Conservation (phyloP, 1,284 basidiomycete species). For the Ceratobasidium theobromae region DNA sequence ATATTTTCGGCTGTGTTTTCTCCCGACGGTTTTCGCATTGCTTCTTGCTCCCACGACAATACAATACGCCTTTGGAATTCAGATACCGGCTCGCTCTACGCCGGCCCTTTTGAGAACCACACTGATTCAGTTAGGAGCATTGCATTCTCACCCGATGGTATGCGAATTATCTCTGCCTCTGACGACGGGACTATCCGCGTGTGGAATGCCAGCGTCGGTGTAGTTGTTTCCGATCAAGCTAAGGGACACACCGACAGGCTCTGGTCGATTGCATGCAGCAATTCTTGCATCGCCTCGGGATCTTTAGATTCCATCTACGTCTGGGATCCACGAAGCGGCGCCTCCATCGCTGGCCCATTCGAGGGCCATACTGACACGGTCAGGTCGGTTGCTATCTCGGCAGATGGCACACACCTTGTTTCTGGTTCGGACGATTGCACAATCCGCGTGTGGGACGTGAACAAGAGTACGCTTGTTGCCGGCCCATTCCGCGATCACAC, state of each 20-base stretch:
- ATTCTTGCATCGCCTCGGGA: no score
- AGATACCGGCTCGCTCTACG: not conserved
- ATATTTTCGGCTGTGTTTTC: not conserved
- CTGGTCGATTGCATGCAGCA: not conserved
- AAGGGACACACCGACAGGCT: not conserved
- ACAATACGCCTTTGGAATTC: not conserved
- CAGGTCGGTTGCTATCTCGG: constrained; percentile 24
- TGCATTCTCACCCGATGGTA: constrained; percentile 32
- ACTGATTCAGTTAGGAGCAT: not conserved
- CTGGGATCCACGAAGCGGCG: no score
- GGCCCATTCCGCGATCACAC: no score
- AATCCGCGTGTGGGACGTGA: no score
- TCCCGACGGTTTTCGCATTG: not conserved
- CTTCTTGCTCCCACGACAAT: not conserved
- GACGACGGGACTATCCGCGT: constrained; percentile 24
- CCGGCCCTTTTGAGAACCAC: not conserved
- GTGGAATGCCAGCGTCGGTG: constrained; percentile 25
- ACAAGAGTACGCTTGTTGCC: no score
- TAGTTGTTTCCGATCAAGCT: not conserved
- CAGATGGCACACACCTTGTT: constrained; percentile 26
- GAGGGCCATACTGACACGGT: not conserved
- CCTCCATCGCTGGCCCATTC: no score
- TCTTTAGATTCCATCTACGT: no score
- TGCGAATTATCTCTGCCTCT: constrained; percentile 24
- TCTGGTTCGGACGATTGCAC: no score